Evolutionary conservation across 2,329 filamentous ascomycete genomes (phyloP), one percentile per base, ranked within the genome.

Genomic region (Phialophora verrucosa): DNA sequence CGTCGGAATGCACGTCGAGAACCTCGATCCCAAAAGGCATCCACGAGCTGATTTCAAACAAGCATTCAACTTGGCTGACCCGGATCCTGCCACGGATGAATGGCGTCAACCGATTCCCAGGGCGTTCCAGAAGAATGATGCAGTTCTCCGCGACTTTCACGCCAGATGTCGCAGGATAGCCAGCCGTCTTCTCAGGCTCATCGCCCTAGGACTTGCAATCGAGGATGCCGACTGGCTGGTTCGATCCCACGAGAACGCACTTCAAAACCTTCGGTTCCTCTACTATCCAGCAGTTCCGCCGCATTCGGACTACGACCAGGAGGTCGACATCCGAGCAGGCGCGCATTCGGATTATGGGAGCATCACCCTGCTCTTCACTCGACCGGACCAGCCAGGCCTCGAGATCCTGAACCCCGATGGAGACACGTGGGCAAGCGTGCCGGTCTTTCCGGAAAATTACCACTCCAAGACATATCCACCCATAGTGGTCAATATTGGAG

Each of bases 1-100:
- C 92, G 87, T 91, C 1, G 88, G 87, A 20, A 93, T 96, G 90
- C 90, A 94, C 74, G 87, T 88, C 17, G 94, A 98, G 80, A 94
- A 90, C 0, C 81, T 98, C 10, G 94, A 98, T 76, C 92, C 93
- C 2, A 87, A 88, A 72, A 88, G 88, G 64, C 92, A 97, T 77
- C 87, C 88, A 78, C 91, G 91, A 82, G 74, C 91, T 17, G 93
- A 97, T 75, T 92, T 92, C 73, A 97, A 97, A 83, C 92, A 96
- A 91, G 92, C 90, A 47, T 94, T 98, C 84, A 98, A 98, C 81
- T 90, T 98, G 75, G 91, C 89, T 70, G 87, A 91, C 72, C 96
- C 95, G 75, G 75, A 82, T 65, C 53, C 27, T 2, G 72, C 87
- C 68, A 54, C 44, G 10, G 84, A 86, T 71, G 88, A 88, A 78